A percentile compares a stretch with the other conserved stretches of the same genome.
phyloP scores from a whole-genome alignment of 345 rosid species.

The Salix suchowensis region DNA sequence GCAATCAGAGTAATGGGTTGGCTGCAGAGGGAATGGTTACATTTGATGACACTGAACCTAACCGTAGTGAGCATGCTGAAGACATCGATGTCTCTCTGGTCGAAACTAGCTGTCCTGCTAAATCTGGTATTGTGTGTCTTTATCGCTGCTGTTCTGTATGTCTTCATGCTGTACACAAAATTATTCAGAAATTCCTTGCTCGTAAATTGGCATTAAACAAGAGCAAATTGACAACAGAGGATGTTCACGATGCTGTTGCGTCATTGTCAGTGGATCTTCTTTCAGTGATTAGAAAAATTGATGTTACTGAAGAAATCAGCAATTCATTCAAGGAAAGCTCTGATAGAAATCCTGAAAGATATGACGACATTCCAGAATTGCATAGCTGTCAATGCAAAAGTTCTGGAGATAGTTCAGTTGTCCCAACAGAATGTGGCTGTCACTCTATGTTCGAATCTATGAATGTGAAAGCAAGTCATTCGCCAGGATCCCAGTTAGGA shows the following conservation, averaged over 20 bases:
- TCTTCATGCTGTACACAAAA: conserved; percentile 38
- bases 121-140: conserved; percentile 38
- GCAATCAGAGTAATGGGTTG: conserved; percentile 23
- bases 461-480: conserved; percentile 18
- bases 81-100: conserved; percentile 12
- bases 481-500: conserved; percentile 21
- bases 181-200: conserved; percentile 48
- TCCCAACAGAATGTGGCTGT: conserved; percentile 50
- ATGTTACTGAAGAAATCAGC: conserved; percentile 23
- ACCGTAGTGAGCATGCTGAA: conserved; percentile 15
- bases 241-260: conserved; percentile 63
- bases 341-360: conserved; percentile 14
- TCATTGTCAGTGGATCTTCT: conserved; percentile 64
- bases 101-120: conserved; percentile 21
- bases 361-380: conserved; percentile 15
- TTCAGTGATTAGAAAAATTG: conserved; percentile 50
- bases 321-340: conserved; percentile 22
- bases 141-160: conserved; percentile 72
- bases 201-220: conserved; percentile 37
- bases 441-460: conserved; percentile 35
- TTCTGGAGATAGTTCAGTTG: conserved; percentile 22
- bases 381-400: conserved; percentile 42
- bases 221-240: conserved; percentile 44
- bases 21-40: conserved; percentile 2
- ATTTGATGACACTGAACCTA: conserved; percentile 18